Conservation (phyloP, 306 rosid genomes). For the Trifolium repens region DNA sequence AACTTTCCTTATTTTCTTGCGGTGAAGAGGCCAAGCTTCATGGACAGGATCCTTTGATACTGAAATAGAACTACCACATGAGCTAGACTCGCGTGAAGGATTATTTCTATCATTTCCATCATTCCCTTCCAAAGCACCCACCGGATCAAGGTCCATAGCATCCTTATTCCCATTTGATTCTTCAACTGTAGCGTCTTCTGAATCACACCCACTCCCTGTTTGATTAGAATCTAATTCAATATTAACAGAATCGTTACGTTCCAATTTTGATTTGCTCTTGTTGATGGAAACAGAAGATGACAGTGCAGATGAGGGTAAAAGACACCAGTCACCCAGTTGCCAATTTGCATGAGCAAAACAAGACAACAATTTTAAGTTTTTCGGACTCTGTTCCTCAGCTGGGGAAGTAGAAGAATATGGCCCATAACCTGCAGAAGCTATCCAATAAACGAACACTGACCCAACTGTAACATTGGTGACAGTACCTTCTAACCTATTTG, state of each 20-base stretch:
- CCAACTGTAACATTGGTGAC: constrained; percentile 92
- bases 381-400: constrained; percentile 92
- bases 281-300: constrained; percentile 55
- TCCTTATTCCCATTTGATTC: constrained; percentile 65
- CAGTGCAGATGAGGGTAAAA: constrained; percentile 54
- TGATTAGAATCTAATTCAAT: constrained; percentile 68
- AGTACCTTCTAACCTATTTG: constrained; percentile 92
- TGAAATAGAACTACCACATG: constrained; percentile 64
- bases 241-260: constrained; percentile 58
- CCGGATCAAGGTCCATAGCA: constrained; percentile 71
- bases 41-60: constrained; percentile 73
- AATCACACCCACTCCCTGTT: constrained; percentile 72
- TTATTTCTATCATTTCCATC: constrained; percentile 52
- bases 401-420: constrained; percentile 92
- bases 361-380: constrained; percentile 81
- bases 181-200: constrained; percentile 69
- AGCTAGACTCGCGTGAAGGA: constrained; percentile 65
- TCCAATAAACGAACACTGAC: constrained; percentile 94
- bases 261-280: constrained; percentile 62
- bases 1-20: constrained; percentile 90
- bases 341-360: constrained; percentile 95
- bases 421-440: constrained; percentile 98
- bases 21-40: constrained; percentile 88
- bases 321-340: constrained; percentile 99
- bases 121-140: constrained; percentile 56